Conservation (phyloP, 2,329 filamentous ascomycete species). For the Xylariaceae sp. region DNA sequence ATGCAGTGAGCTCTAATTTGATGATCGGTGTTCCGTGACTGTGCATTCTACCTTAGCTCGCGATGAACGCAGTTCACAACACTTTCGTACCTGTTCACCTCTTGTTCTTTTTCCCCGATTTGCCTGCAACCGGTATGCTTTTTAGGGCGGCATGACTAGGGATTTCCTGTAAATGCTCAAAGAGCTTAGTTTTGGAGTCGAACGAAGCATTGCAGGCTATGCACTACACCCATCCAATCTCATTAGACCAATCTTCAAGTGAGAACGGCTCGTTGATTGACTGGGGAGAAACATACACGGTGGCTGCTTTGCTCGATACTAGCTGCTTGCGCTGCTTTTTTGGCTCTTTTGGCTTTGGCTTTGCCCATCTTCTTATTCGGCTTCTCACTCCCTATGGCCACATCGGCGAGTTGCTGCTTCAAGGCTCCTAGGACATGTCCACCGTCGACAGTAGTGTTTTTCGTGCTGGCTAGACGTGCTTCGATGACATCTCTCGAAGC, state of each 20-base stretch:
- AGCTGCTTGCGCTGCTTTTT: slow-evolving; percentile 42
- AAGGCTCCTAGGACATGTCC: slow-evolving; percentile 10
- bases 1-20: no score
- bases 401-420: slow-evolving; percentile 18
- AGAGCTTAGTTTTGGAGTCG: slow-evolving; percentile 65
- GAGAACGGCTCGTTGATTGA: background rate
- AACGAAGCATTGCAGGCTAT: slow-evolving; percentile 44
- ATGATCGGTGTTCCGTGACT: no score
- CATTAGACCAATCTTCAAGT: background rate
- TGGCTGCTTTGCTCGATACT: slow-evolving; percentile 30
- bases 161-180: slow-evolving; percentile 63
- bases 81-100: slow-evolving; percentile 19
- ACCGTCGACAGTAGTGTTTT: slow-evolving; percentile 10
- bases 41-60: no score
- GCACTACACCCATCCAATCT: slow-evolving; percentile 36
- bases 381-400: slow-evolving; percentile 24
- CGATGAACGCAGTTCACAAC: no score
- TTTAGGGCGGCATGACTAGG: slow-evolving; percentile 58
- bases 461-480: slow-evolving; percentile 32
- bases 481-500: slow-evolving; percentile 43
- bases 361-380: slow-evolving; percentile 44
- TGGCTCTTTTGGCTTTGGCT: slow-evolving; percentile 48
- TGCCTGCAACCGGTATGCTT: slow-evolving; percentile 19
- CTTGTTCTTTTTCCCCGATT: slow-evolving; percentile 34
- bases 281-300: slow-evolving; percentile 29